phyloP scores from a whole-genome alignment of 257 asterid genomes.

The Solanum chiquidenum region DNA sequence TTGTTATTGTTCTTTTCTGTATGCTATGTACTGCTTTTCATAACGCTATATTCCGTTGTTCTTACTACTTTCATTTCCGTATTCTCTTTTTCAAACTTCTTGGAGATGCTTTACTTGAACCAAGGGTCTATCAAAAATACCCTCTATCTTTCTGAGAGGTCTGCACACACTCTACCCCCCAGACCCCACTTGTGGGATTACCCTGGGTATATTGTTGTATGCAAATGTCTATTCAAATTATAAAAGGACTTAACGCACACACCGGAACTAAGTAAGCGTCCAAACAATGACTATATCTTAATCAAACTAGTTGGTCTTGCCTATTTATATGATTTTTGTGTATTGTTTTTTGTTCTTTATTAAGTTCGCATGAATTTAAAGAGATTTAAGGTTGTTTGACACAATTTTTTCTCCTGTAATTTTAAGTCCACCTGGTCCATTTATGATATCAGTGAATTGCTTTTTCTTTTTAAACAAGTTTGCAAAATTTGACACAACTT shows the following conservation, averaged over 20 bases:
- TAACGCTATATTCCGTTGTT: neutral
- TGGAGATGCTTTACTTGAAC: neutral
- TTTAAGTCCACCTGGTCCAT: neutral
- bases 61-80: neutral
- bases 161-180: neutral
- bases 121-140: neutral
- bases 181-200: neutral
- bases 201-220: neutral
- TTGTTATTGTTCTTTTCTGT: too few relatives aligned
- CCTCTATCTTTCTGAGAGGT: neutral
- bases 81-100: neutral
- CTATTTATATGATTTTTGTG: neutral
- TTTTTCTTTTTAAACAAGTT: neutral
- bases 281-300: too few relatives aligned
- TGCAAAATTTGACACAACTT: neutral
- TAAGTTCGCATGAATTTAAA: neutral
- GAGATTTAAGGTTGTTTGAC: neutral
- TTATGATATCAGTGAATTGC: neutral
- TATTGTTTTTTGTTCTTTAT: neutral
- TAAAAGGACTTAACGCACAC: too few relatives aligned
- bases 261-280: too few relatives aligned
- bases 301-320: neutral
- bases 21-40: too few relatives aligned
- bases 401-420: neutral
- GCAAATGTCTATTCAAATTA: too few relatives aligned